These are phyloP conservation scores for Hanseniaspora mollemarum DNA, from an alignment of 805 yeast genomes.

Conservation along the genomic window DNA sequence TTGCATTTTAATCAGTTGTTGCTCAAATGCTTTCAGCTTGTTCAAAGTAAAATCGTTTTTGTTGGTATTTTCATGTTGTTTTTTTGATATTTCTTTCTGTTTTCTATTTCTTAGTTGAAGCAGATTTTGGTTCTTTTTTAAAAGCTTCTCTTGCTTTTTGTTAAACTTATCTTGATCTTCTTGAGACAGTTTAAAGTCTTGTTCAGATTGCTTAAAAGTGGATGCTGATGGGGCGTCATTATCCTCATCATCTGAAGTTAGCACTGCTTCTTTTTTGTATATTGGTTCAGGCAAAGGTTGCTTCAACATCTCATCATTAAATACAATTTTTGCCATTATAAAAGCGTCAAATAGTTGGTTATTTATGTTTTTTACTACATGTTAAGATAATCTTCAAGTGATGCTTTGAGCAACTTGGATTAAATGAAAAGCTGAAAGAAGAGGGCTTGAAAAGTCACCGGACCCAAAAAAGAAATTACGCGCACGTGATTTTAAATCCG, in stretches of 20 bases:
- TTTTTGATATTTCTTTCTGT: slow-evolving; percentile 14
- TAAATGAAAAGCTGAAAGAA: no score
- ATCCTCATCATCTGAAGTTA: slow-evolving; percentile 19
- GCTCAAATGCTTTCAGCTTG: slow-evolving; percentile 28
- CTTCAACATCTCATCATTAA: slow-evolving; percentile 21
- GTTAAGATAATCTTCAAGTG: no score
- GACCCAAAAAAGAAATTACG: no score
- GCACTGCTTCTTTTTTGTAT: slow-evolving; percentile 16
- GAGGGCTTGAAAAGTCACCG: no score
- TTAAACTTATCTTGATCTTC: slow-evolving; percentile 22
- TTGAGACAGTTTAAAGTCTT: slow-evolving; percentile 7
- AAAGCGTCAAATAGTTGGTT: no score
- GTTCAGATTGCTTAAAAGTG: slow-evolving; percentile 24
- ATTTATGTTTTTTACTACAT: no score
- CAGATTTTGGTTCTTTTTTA: slow-evolving; percentile 22
- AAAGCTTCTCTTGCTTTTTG: slow-evolving; percentile 24
- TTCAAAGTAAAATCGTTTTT: slow-evolving; percentile 18
- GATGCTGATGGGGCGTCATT: slow-evolving; percentile 46
- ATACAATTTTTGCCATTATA: slow-evolving; percentile 20
- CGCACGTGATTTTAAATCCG: no score
- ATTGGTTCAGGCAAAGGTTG: slow-evolving; percentile 10
- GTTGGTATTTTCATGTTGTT: slow-evolving; percentile 23
- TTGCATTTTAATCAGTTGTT: slow-evolving; percentile 23
- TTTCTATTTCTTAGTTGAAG: slow-evolving; percentile 25
- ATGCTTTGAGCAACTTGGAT: no score